These are phyloP conservation scores for Oxytropis ochrocephala DNA, from an alignment of 306 rosid genomes.

Conservation along the genomic window DNA sequence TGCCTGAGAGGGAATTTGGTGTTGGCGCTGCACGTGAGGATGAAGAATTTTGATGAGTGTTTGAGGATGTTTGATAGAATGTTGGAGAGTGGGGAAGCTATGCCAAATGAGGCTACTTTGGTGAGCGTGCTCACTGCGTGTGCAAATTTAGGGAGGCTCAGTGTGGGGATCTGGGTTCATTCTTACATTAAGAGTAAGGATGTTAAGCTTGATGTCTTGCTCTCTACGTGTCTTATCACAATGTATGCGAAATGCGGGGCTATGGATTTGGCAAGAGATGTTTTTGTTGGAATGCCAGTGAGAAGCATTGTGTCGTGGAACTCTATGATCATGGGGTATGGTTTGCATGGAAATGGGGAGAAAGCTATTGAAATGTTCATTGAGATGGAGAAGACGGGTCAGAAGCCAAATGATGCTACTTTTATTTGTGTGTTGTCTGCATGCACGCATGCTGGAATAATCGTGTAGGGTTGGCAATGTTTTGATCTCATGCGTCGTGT, in stretches of 20 bases:
- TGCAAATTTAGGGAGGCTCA: conserved; percentile 53
- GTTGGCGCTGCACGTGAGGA: conserved; percentile 39
- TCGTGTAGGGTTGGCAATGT: conserved; percentile 71
- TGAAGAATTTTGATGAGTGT: conserved; percentile 43
- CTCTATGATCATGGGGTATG: conserved; percentile 65
- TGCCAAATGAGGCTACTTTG: conserved; percentile 62
- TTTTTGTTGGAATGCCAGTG: conserved; percentile 49
- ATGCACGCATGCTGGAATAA: conserved; percentile 56
- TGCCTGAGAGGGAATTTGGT: conserved; percentile 47
- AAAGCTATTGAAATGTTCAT: conserved; percentile 42
- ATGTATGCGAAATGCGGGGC: conserved; percentile 66
- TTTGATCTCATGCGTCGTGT: conserved; percentile 49
- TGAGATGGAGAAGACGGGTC: conserved; percentile 50
- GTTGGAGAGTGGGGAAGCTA: conserved; percentile 35
- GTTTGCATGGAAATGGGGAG: conserved; percentile 49
- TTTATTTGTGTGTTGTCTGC: conserved; percentile 55
- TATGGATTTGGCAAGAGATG: conserved; percentile 49
- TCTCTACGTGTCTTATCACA: conserved; percentile 50
- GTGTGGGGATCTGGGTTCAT: conserved; percentile 45
- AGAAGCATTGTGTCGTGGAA: conserved; percentile 61
- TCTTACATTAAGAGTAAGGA: conserved; percentile 31
- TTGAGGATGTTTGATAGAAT: conserved; percentile 41
- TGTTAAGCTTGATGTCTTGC: conserved; percentile 47
- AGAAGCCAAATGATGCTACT: conserved; percentile 47
- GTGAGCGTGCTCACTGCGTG: conserved; percentile 58